phyloP scores from a whole-genome alignment of 305 asterid species.

The Ajuga reptans region DNA sequence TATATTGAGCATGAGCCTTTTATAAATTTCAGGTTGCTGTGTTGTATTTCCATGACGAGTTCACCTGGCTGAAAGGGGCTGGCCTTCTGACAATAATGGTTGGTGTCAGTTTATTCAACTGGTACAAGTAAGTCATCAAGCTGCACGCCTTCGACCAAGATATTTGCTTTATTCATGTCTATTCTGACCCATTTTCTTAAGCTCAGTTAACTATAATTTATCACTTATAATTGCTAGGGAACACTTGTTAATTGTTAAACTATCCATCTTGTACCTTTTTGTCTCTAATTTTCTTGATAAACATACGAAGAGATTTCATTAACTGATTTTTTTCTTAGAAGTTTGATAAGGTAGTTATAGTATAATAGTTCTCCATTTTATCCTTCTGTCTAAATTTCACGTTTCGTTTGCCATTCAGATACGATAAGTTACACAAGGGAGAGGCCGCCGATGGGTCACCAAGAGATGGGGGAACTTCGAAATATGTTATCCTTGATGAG shows the following conservation, averaged over 20 bases:
- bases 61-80: constrained; percentile 74
- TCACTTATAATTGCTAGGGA: not conserved
- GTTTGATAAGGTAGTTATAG: not conserved
- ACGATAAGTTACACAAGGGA: constrained; percentile 64
- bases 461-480: constrained; percentile 37
- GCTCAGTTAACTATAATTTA: not conserved
- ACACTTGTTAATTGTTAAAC: not conserved
- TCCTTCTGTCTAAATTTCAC: not conserved
- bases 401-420: constrained; percentile 37
- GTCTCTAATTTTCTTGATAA: not conserved
- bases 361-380: not conserved
- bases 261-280: not conserved
- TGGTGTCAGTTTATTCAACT: constrained; percentile 89
- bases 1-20: constrained; percentile 16
- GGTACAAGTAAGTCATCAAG: constrained; percentile 84
- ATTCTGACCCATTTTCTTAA: not conserved
- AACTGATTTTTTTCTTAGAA: not conserved
- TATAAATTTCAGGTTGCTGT: constrained; percentile 70
- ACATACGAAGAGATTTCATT: not conserved
- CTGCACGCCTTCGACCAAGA: not conserved
- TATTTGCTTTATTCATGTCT: not conserved
- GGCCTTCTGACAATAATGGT: constrained; percentile 74
- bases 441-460: constrained; percentile 31
- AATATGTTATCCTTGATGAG: constrained; percentile 89
- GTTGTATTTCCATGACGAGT: constrained; percentile 81